Evolutionary conservation across 108 stramenopile species (phyloP).

Genomic region (Fragilaria radians): DNA sequence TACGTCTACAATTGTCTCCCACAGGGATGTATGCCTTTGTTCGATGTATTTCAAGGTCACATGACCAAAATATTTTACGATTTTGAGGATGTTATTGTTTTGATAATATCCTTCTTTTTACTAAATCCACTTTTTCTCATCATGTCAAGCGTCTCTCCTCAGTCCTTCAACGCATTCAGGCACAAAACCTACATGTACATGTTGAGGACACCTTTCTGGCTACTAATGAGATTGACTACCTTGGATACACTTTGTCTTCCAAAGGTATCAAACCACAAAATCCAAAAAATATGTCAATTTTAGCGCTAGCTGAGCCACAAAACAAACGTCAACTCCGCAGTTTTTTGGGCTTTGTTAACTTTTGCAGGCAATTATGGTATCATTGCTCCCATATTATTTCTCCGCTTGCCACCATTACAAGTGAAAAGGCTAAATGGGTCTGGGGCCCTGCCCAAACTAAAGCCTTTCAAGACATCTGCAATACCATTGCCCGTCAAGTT

Average conservation of each 20-base stretch:
- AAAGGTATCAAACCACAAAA: background rate
- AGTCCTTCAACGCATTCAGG: background rate
- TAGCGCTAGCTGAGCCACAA: constrained; percentile 8
- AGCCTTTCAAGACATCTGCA: constrained; percentile 9
- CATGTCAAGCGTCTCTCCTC: background rate
- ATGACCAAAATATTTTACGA: no score
- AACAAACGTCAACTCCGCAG: constrained; percentile 14
- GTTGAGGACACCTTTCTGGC: background rate
- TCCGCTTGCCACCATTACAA: constrained; percentile 17
- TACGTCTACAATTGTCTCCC: no score
- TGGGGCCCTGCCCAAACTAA: background rate
- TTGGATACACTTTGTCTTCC: no score
- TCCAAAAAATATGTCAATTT: constrained; percentile 25
- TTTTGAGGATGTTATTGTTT: no score
- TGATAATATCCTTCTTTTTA: background rate
- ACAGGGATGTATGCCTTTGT: no score
- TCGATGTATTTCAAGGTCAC: background rate
- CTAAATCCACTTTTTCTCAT: background rate
- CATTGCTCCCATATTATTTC: constrained; percentile 21
- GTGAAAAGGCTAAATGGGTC: background rate
- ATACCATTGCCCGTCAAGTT: no score
- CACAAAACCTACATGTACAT: background rate
- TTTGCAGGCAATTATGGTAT: constrained; percentile 25
- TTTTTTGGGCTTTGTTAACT: constrained; percentile 29
- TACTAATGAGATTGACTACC: background rate